Evolutionary conservation across 2,329 filamentous ascomycete species (phyloP).

Genomic region (Zymoseptoria tritici): DNA sequence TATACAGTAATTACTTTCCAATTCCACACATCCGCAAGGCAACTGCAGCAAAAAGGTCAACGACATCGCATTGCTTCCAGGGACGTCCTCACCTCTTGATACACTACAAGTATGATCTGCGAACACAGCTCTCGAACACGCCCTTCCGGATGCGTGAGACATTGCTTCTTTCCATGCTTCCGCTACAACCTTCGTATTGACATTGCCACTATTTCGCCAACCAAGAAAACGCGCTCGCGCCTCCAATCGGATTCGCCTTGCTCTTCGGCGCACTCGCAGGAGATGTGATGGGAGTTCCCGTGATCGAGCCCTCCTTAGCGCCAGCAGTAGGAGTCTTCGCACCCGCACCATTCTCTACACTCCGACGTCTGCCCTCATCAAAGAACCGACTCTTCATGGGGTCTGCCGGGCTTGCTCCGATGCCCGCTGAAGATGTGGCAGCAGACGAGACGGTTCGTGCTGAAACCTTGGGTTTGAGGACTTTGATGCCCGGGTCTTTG

Average conservation of each 20-base stretch:
- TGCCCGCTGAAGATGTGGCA: conserved; percentile 23
- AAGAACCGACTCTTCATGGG: conserved; percentile 42
- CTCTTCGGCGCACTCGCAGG: conserved; percentile 22
- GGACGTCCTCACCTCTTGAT: not conserved
- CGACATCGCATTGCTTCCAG: not conserved
- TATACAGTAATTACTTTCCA: not conserved
- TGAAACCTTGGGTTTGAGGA: conserved; percentile 69
- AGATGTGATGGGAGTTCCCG: conserved; percentile 4
- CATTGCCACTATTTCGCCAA: conserved; percentile 38
- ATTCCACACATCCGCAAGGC: not conserved
- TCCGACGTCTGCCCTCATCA: conserved; percentile 37
- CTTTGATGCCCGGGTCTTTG: conserved; percentile 75
- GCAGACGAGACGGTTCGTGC: conserved; percentile 43
- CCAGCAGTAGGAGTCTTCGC: conserved; percentile 7
- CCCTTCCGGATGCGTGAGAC: not conserved
- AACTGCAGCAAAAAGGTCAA: not conserved
- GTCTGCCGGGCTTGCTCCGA: conserved; percentile 15
- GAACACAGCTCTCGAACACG: not conserved
- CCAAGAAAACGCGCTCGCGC: conserved; percentile 92
- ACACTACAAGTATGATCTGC: not conserved
- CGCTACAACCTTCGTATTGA: not conserved
- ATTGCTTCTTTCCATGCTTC: not conserved
- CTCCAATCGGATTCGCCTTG: conserved; percentile 72
- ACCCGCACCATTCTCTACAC: conserved; percentile 9
- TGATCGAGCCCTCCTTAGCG: conserved; percentile 1